Evolutionary conservation across 768 basidiomycete species (phyloP).

Genomic region (Lentinula lateritia): DNA sequence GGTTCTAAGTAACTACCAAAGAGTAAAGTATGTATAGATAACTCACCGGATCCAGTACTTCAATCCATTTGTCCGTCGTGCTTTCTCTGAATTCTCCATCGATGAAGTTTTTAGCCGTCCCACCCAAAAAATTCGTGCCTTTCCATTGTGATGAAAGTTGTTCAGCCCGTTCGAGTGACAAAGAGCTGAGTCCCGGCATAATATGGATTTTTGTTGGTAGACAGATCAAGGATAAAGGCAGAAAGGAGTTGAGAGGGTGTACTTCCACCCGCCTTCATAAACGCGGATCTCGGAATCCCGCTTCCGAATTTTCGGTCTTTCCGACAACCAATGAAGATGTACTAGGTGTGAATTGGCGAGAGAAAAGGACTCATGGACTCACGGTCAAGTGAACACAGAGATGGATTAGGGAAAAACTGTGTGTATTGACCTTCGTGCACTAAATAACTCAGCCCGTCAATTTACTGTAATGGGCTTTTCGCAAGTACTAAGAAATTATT

Average conservation of each 20-base stretch:
- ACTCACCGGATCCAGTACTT: conserved; percentile 85
- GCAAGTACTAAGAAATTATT: too few species aligned
- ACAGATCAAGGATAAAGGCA: neutral
- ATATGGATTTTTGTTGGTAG: neutral
- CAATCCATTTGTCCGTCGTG: conserved; percentile 75
- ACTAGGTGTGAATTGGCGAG: neutral
- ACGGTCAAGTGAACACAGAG: too few species aligned
- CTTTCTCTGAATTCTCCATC: conserved; percentile 87
- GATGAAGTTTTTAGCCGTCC: conserved; percentile 87
- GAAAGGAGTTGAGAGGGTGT: neutral
- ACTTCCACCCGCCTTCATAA: neutral
- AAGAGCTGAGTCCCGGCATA: conserved; percentile 34
- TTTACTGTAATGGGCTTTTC: too few species aligned
- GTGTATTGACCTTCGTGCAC: too few species aligned
- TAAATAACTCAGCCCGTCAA: too few species aligned
- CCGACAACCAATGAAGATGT: neutral
- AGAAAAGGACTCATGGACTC: too few species aligned
- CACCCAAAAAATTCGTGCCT: conserved; percentile 84
- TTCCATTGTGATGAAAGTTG: conserved; percentile 74
- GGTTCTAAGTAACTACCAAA: neutral
- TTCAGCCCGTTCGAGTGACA: conserved; percentile 64
- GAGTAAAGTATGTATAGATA: neutral
- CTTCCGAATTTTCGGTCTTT: neutral
- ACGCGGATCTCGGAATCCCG: neutral
- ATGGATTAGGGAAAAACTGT: too few species aligned